These are phyloP conservation scores for Geranomyces michiganensis DNA, from an alignment of 192 early-diverging fungal species.

Conservation along the genomic window DNA sequence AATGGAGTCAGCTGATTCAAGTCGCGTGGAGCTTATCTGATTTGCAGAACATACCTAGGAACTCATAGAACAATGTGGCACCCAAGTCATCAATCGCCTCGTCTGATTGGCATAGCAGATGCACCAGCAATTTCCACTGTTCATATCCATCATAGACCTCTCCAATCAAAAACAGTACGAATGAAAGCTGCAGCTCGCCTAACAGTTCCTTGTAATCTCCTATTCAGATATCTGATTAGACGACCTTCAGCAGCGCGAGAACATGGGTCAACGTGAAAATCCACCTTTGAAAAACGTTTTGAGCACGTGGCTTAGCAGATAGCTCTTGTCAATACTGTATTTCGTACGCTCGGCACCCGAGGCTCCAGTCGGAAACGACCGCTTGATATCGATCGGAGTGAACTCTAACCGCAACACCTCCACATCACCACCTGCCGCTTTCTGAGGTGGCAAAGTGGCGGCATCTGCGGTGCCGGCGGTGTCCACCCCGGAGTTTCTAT, in stretches of 20 bases:
- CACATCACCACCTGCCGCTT: neutral
- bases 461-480: too few relatives aligned
- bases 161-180: conserved; percentile 75
- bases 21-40: too few relatives aligned
- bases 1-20: too few relatives aligned
- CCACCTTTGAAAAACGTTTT: conserved; percentile 26
- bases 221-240: neutral
- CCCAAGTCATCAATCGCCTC: conserved; percentile 58
- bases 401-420: conserved; percentile 53
- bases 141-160: conserved; percentile 84
- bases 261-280: neutral
- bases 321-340: conserved; percentile 90
- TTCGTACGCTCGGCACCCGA: conserved; percentile 66
- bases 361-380: conserved; percentile 78
- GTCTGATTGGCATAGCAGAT: conserved; percentile 64
- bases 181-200: conserved; percentile 84
- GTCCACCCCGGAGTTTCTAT: too few relatives aligned
- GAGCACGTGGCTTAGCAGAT: conserved; percentile 68
- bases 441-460: neutral
- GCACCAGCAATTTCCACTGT: conserved; percentile 84
- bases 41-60: conserved; percentile 65
- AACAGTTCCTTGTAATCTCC: conserved; percentile 58
- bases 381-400: conserved; percentile 75
- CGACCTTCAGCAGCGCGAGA: neutral
- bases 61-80: conserved; percentile 54